Evolutionary conservation across 495 filamentous ascomycete species (phyloP).

Genomic region (Massariosphaeria phaeospora): DNA sequence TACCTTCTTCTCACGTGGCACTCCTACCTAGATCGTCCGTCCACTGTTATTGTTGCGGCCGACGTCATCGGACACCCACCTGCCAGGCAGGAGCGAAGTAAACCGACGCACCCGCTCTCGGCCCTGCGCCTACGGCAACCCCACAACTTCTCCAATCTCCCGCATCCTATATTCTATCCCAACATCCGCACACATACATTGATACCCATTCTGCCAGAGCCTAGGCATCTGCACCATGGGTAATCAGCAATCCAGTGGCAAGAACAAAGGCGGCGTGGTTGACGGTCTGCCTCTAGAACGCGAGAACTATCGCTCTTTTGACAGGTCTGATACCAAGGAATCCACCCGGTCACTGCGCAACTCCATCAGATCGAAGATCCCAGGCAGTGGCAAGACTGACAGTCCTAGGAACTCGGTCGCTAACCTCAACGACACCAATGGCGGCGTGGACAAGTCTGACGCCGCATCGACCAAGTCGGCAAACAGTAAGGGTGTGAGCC

Average conservation of each 20-base stretch:
- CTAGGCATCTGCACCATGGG: conserved; percentile 58
- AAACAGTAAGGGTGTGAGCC: conserved; percentile 52
- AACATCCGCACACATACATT: conserved; percentile 6
- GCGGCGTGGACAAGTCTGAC: conserved; percentile 64
- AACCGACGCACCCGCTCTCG: not conserved
- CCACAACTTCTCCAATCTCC: conserved; percentile 23
- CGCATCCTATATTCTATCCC: too few species aligned
- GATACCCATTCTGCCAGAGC: not conserved
- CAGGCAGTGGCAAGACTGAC: conserved; percentile 63
- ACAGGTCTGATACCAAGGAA: conserved; percentile 90
- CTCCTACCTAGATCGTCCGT: not conserved
- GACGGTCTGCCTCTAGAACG: conserved; percentile 47
- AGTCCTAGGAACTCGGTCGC: conserved; percentile 74
- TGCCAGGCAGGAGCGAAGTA: conserved; percentile 3
- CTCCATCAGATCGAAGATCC: conserved; percentile 69
- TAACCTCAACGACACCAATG: conserved; percentile 49
- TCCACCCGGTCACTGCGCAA: conserved; percentile 79
- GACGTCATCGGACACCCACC: conserved; percentile 10
- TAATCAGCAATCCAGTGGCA: conserved; percentile 75
- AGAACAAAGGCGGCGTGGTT: conserved; percentile 40
- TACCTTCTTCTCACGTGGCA: conserved; percentile 7
- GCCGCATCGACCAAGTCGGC: conserved; percentile 65
- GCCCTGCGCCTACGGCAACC: conserved; percentile 5
- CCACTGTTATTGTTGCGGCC: conserved; percentile 1
- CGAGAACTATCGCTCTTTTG: conserved; percentile 84